A percentile compares a stretch with the other conserved stretches of the same genome.
phyloP scores from a whole-genome alignment of 768 basidiomycete genomes.

The Rhodocollybia butyracea region DNA sequence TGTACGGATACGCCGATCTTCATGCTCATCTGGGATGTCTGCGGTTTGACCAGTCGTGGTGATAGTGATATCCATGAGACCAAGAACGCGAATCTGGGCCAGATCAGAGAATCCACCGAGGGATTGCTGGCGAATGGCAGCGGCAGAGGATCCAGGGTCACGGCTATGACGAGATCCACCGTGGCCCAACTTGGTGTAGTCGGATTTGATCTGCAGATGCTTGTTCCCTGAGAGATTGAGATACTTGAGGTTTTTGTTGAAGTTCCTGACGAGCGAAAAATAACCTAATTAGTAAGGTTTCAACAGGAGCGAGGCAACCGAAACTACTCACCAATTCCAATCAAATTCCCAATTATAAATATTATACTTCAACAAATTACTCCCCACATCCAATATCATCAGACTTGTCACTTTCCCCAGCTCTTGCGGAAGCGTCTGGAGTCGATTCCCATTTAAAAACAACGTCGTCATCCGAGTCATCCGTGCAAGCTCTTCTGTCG shows the following conservation, averaged over 20 bases:
- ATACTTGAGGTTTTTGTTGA: conserved; percentile 89
- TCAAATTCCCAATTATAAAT: conserved; percentile 98
- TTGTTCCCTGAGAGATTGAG: conserved; percentile 98
- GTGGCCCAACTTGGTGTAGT: conserved; percentile 33
- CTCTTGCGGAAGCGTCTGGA: conserved; percentile 91
- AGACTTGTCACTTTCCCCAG: conserved; percentile 78
- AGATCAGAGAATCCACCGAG: conserved; percentile 88
- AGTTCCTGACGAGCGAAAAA: conserved; percentile 64
- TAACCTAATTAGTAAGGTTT: not conserved
- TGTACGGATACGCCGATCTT: conserved; percentile 88
- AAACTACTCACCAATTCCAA: conserved; percentile 95
- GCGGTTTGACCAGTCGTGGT: conserved; percentile 51
- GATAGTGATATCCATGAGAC: conserved; percentile 97
- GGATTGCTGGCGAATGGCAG: conserved; percentile 26
- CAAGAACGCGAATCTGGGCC: conserved; percentile 81
- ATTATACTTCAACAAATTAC: conserved; percentile 93
- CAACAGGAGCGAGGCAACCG: not conserved
- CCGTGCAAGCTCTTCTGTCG: conserved; percentile 81
- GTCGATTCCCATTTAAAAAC: conserved; percentile 90
- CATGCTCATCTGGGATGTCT: conserved; percentile 79
- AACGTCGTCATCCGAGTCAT: conserved; percentile 68
- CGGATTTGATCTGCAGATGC: conserved; percentile 90
- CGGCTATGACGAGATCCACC: conserved; percentile 20
- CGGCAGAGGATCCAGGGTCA: not conserved
- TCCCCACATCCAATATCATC: conserved; percentile 86